These are phyloP conservation scores for Spatholobus suberectus DNA, from an alignment of 306 rosid genomes.

Conservation along the genomic window DNA sequence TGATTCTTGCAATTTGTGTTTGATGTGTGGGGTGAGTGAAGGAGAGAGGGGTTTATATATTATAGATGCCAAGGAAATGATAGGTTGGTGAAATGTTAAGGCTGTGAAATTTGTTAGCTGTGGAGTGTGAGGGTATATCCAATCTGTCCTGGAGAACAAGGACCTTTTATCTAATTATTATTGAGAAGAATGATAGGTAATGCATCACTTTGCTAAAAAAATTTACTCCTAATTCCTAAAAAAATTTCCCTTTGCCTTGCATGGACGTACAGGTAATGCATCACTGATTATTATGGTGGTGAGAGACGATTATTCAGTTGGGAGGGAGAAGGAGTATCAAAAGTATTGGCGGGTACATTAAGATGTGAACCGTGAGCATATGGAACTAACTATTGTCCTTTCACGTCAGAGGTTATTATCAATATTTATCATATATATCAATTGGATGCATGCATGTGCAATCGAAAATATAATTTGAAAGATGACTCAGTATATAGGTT, in stretches of 20 bases:
- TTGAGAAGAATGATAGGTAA: not conserved
- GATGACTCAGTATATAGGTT: not conserved
- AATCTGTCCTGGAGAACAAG: slow-evolving; percentile 4
- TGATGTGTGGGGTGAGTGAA: not conserved
- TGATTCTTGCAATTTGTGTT: slow-evolving; percentile 3
- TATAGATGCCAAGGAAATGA: slow-evolving; percentile 25
- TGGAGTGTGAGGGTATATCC: slow-evolving; percentile 19
- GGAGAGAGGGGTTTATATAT: slow-evolving; percentile 4
- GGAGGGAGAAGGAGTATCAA: not conserved
- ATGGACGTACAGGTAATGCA: not conserved
- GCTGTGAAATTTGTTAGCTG: slow-evolving; percentile 23
- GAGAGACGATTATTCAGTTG: not conserved
- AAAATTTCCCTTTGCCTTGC: not conserved
- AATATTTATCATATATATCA: not conserved
- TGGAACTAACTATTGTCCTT: not conserved
- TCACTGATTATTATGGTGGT: not conserved
- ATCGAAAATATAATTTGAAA: not conserved
- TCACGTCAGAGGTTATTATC: not conserved
- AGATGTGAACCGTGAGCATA: not conserved
- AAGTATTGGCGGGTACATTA: not conserved
- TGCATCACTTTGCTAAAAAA: not conserved
- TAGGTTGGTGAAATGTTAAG: slow-evolving; percentile 33
- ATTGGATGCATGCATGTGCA: not conserved
- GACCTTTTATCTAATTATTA: not conserved
- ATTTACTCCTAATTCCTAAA: not conserved